Evolutionary conservation across 805 yeast species (phyloP), one percentile per base, ranked within the genome.

Genomic region (Kluyveromyces lactis): DNA sequence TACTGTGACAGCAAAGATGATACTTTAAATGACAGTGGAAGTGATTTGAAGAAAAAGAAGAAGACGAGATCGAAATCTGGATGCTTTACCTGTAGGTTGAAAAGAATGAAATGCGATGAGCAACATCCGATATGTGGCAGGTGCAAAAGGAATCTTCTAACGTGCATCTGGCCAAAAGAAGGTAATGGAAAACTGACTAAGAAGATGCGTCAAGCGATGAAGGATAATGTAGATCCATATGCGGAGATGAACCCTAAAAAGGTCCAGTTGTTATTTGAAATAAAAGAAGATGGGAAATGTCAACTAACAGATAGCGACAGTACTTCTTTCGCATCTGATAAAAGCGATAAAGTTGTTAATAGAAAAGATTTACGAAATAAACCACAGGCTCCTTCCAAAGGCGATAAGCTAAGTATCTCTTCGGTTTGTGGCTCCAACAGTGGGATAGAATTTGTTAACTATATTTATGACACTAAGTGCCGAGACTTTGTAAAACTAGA

Each of bases 81-180:
- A 3, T 49, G 53, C 33, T 49, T 45, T 36, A 45, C 51, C 7
- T 49, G 53, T 33, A 38, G 53, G 17, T 33, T 40, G 12, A 45
- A 43, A 21, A 44, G 48, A 37, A 43, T 46, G 39, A 47, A 49
- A 26, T 49, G 53, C 36, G 50, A 49, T 42, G 53, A 49, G 26
- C 29, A n/a, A 6, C 47, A 32, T 17, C 48, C 51, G 3, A 42
- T 40, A 17, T 49, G 53, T 32, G 42, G 39, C 11, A 31, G 41
- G 4, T 49, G 53, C 27, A 34, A 39, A 4, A 44, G 31, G 18
- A 41, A 44, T 23, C 36, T 37, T 30, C 31, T 40, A 12, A 48
- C 43, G 11, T 49, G 53, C 36, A 40, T 49, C 5, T 49, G 51
- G 50, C 53, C 53, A 5, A 39, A 42, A 18, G 39, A 31, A 15